Conservation (phyloP, 108 stramenopile species). For the Craspedostauros australis region DNA sequence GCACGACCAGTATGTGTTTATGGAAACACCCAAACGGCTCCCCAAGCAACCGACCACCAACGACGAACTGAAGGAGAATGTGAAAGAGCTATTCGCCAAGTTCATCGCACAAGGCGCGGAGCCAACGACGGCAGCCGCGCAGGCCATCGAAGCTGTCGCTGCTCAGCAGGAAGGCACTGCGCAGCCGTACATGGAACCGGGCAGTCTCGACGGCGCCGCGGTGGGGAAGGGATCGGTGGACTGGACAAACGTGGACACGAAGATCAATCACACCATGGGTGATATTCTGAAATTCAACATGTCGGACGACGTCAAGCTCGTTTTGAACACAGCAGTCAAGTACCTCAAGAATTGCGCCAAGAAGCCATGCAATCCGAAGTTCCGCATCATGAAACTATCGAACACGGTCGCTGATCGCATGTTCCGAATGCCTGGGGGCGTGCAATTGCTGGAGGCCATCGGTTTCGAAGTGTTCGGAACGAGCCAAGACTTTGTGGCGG, state of each 20-base stretch:
- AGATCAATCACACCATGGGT: conserved; percentile 17
- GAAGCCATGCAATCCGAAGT: conserved; percentile 55
- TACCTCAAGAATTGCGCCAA: conserved; percentile 57
- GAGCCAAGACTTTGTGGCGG: conserved; percentile 54
- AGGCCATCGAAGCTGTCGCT: conserved; percentile 38
- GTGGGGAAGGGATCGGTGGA: background rate
- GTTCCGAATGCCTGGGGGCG: conserved; percentile 38
- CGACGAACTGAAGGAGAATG: no score
- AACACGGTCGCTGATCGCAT: conserved; percentile 75
- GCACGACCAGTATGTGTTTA: conserved; percentile 18
- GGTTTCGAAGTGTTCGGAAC: conserved; percentile 52
- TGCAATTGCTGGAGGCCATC: conserved; percentile 38
- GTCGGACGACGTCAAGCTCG: conserved; percentile 7
- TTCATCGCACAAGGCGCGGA: conserved; percentile 32
- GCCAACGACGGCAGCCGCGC: conserved; percentile 50
- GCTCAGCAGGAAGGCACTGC: conserved; percentile 8
- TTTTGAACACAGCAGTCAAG: conserved; percentile 43
- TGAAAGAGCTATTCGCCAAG: conserved; percentile 42
- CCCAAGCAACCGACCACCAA: conserved; percentile 21
- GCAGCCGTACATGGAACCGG: conserved; percentile 2
- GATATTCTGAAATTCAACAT: conserved; percentile 20
- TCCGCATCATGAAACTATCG: conserved; percentile 53
- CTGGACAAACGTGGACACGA: background rate
- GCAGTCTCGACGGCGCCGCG: conserved; percentile 13
- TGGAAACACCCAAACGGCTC: background rate